Conservation (phyloP, 2,329 filamentous ascomycete genomes). For the Ustulina deusta region DNA sequence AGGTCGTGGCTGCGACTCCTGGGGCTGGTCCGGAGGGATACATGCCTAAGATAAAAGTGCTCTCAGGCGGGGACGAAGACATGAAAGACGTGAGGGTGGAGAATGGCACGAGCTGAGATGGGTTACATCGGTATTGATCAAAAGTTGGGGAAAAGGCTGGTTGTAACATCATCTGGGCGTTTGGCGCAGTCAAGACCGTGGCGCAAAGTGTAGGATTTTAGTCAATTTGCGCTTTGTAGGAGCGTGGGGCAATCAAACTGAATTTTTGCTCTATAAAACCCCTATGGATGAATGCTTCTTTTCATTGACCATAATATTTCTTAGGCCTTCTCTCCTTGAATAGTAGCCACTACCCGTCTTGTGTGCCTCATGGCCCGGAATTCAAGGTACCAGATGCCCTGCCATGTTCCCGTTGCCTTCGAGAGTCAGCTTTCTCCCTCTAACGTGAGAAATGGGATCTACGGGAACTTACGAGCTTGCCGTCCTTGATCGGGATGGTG, state of each 20-base stretch:
- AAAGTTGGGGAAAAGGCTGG: constrained; percentile 16
- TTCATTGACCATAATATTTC: background rate
- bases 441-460: background rate
- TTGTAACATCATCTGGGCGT: constrained; percentile 37
- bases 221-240: constrained; percentile 12
- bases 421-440: constrained; percentile 23
- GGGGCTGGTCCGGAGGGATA: constrained; percentile 73
- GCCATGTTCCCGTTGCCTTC: constrained; percentile 77
- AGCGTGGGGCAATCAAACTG: constrained; percentile 13
- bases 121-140: constrained; percentile 5
- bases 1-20: constrained; percentile 86
- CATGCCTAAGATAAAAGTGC: constrained; percentile 72
- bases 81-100: constrained; percentile 60
- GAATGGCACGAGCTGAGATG: constrained; percentile 41
- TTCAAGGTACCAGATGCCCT: constrained; percentile 94
- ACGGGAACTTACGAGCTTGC: constrained; percentile 70
- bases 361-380: constrained; percentile 82
- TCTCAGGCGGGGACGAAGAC: constrained; percentile 71
- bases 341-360: constrained; percentile 88
- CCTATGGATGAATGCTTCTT: background rate
- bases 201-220: constrained; percentile 24
- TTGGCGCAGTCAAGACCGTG: constrained; percentile 38
- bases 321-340: constrained; percentile 82
- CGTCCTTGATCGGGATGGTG: constrained; percentile 90
- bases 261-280: constrained; percentile 9